A percentile compares a stretch with the other conserved stretches of the same genome.
phyloP scores from a whole-genome alignment of 495 filamentous ascomycete genomes.

The Thermochaetoides thermophila region DNA sequence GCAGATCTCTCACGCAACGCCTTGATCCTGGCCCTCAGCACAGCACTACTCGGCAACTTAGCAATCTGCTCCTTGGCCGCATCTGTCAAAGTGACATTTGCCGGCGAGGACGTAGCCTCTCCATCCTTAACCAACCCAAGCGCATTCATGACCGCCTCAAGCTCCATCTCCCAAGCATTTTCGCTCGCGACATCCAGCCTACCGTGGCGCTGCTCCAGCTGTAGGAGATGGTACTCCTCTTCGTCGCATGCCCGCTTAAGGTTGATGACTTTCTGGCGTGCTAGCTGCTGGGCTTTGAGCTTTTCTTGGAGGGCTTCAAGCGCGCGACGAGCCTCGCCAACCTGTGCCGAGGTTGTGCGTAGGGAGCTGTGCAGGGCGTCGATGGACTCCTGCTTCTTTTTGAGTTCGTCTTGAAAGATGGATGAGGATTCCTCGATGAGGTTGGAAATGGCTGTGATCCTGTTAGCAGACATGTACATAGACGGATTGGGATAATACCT shows the following conservation, averaged over 20 bases:
- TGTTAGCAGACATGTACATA: slow-evolving; percentile 3
- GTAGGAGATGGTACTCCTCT: slow-evolving; percentile 27
- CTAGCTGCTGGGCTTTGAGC: slow-evolving; percentile 29
- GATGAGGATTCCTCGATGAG: slow-evolving; percentile 59
- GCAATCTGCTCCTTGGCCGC: slow-evolving; percentile 3
- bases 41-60: slow-evolving; percentile 21
- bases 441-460: slow-evolving; percentile 62
- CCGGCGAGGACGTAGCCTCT: slow-evolving; percentile 3
- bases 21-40: slow-evolving; percentile 30
- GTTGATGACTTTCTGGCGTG: slow-evolving; percentile 32
- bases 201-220: slow-evolving; percentile 25
- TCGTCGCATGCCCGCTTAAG: slow-evolving; percentile 33
- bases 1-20: slow-evolving; percentile 40
- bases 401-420: slow-evolving; percentile 60
- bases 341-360: slow-evolving; percentile 59
- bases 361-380: slow-evolving; percentile 63
- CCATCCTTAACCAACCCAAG: not conserved
- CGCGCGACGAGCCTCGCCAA: slow-evolving; percentile 57
- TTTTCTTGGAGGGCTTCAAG: slow-evolving; percentile 51
- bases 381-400: slow-evolving; percentile 66
- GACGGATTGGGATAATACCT: slow-evolving; percentile 18
- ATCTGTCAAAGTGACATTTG: too few relatives aligned
- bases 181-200: slow-evolving; percentile 17
- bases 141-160: slow-evolving; percentile 14
- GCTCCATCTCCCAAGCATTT: slow-evolving; percentile 26